phyloP scores from a whole-genome alignment of 306 rosid species.

The Lithocarpus polystachyus region DNA sequence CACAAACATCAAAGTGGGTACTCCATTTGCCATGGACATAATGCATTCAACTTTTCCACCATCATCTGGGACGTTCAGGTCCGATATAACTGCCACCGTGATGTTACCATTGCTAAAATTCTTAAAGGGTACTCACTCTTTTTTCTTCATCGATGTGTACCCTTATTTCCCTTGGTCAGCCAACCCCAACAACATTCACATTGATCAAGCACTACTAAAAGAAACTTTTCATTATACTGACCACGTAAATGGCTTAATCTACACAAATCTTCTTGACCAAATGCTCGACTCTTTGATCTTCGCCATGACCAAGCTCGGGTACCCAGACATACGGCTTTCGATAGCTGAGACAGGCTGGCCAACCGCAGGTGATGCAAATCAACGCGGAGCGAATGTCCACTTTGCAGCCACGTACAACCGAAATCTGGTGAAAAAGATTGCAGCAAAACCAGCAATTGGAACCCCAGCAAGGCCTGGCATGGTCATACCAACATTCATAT shows the following conservation, averaged over 20 bases:
- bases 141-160: slow-evolving; percentile 70
- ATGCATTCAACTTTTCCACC: slow-evolving; percentile 63
- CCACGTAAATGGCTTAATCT: slow-evolving; percentile 41
- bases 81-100: slow-evolving; percentile 35
- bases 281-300: slow-evolving; percentile 76
- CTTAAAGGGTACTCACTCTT: slow-evolving; percentile 56
- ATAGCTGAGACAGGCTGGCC: slow-evolving; percentile 93
- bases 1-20: slow-evolving; percentile 50
- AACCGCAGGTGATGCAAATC: slow-evolving; percentile 39
- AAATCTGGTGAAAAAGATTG: slow-evolving; percentile 49
- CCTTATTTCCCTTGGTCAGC: slow-evolving; percentile 77
- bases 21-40: slow-evolving; percentile 80
- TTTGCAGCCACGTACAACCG: slow-evolving; percentile 73
- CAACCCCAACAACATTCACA: slow-evolving; percentile 40
- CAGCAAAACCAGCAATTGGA: slow-evolving; percentile 50
- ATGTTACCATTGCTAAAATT: slow-evolving; percentile 60
- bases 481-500: slow-evolving; percentile 62
- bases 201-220: slow-evolving; percentile 57
- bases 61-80: slow-evolving; percentile 45
- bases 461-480: slow-evolving; percentile 68
- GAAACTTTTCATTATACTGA: slow-evolving; percentile 34
- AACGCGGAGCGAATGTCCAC: slow-evolving; percentile 48
- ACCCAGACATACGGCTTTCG: slow-evolving; percentile 41
- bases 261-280: slow-evolving; percentile 75
- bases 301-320: slow-evolving; percentile 77